Evolutionary conservation across 331 rosid species (phyloP), one percentile per base, ranked within the genome.

Genomic region (Spiraea crenata): DNA sequence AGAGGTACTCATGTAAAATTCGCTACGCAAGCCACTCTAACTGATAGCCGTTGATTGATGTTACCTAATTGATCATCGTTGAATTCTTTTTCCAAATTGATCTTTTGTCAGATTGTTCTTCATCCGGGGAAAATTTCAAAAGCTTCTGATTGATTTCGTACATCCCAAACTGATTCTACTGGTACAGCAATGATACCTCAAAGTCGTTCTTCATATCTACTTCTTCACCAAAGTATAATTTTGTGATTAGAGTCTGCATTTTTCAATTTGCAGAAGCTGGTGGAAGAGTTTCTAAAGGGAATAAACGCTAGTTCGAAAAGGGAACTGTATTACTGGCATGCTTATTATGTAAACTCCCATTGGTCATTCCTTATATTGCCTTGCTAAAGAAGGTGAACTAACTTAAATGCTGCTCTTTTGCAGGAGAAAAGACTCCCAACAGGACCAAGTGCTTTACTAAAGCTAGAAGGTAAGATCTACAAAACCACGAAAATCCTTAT

Each of bases 321-420:
- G 82, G 96, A 90, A 67, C 82, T 93, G 52, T 89, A 87, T 68
- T 90, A 90, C 50, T 93, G 97, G 97, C 96, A 88, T 79, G 92
- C 90, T 56, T 93, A 89, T 69, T 93, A 93, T 78, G 98, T 90
- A 78, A 87, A 92, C 74, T 65, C 51, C 19, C 47, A 19, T n/a
- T 17, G 17, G 54, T 54, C 65, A 0, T 60, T 39, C 2, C n/a
- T 42, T 35, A 16, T 7, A 14, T 31, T 48, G 12, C 37, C 40
- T 70, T 67, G 59, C 9, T 54, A 38, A 25, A 57, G 9, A 74
- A 55, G 46, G 15, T 44, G 38, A 74, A 31, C 55, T 66, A 70
- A 57, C 67, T 51, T 4, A 75, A 16, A 60, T 57, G 44, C 13
- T 52, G 41, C 76, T 34, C 51, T 67, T 61, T 65, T 61, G 65